A percentile compares a stretch with the other conserved stretches of the same genome.
Conservation (phyloP, 139 green algal species). For the Dunaliella sp. region DNA sequence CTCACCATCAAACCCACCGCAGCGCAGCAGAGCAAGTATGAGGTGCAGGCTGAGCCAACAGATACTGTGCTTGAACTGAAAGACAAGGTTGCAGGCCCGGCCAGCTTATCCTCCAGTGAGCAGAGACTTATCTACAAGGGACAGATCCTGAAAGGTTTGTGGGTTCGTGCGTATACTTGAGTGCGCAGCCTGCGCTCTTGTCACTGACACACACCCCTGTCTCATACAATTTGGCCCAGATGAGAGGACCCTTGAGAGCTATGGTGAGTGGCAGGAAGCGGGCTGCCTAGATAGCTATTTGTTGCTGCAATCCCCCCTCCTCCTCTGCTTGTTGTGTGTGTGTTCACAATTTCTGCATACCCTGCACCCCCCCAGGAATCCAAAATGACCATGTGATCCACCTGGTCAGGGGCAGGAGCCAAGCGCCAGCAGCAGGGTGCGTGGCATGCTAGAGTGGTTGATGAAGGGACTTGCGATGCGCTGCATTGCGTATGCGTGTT, state of each 20-base stretch:
- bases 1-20: conserved; percentile 54
- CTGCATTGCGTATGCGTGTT: too few relatives aligned
- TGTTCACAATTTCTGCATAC: too few relatives aligned
- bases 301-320: not conserved
- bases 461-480: too few relatives aligned
- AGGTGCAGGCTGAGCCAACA: conserved; percentile 21
- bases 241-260: conserved; percentile 72
- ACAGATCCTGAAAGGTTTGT: conserved; percentile 82
- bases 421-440: conserved; percentile 25
- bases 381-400: conserved; percentile 68
- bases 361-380: conserved; percentile 60
- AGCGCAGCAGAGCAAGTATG: conserved; percentile 42
- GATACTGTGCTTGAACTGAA: conserved; percentile 77
- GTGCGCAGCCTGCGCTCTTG: too few relatives aligned
- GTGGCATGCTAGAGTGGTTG: too few relatives aligned
- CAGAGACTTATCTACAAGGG: conserved; percentile 93
- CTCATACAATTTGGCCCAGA: too few relatives aligned
- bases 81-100: conserved; percentile 46
- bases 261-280: conserved; percentile 54
- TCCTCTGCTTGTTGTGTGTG: too few relatives aligned
- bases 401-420: conserved; percentile 49
- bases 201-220: too few relatives aligned
- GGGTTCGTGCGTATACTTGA: too few relatives aligned
- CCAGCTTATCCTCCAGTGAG: conserved; percentile 37
- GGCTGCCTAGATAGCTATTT: not conserved